Percentiles rank a stretch among this genome's conserved stretches.
phyloP scores from a whole-genome alignment of 164 flowering plant genomes.

The Protea cynaroides region DNA sequence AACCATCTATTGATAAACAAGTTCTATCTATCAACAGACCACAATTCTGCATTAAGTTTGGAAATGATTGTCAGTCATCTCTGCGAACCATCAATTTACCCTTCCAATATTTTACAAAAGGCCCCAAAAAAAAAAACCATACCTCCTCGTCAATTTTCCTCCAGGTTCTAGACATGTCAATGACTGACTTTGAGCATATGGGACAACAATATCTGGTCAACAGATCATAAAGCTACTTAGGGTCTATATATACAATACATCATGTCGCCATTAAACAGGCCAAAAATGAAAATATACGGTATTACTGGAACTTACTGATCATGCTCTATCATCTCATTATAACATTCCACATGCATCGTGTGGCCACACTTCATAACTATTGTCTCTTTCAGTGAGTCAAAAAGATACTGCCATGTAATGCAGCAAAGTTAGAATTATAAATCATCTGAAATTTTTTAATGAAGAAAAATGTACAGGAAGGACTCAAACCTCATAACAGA shows the following conservation, averaged over 20 bases:
- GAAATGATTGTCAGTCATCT: no score
- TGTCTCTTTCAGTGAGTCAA: slow-evolving; percentile 80
- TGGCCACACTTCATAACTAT: slow-evolving; percentile 93
- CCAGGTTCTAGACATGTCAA: slow-evolving; percentile 83
- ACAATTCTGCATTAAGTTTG: no score
- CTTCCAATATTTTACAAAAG: no score
- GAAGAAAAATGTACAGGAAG: background rate
- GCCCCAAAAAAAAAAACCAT: slow-evolving; percentile 4
- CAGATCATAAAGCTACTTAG: background rate
- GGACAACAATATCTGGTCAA: slow-evolving; percentile 77
- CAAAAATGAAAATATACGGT: slow-evolving; percentile 1
- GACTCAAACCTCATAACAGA: slow-evolving; percentile 77
- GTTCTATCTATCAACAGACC: no score
- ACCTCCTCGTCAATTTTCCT: slow-evolving; percentile 88
- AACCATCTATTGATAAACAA: no score
- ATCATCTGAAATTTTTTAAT: slow-evolving; percentile 1
- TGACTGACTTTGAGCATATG: slow-evolving; percentile 73
- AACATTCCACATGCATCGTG: slow-evolving; percentile 87
- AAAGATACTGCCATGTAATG: slow-evolving; percentile 60
- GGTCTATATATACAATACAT: background rate
- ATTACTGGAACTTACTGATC: slow-evolving; percentile 46
- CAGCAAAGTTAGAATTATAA: background rate
- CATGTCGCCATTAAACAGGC: background rate
- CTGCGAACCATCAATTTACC: no score
- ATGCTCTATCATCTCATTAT: slow-evolving; percentile 66